Evolutionary conservation across 176 grass and related monocot species (phyloP).

Genomic region (Raddia distichophylla): DNA sequence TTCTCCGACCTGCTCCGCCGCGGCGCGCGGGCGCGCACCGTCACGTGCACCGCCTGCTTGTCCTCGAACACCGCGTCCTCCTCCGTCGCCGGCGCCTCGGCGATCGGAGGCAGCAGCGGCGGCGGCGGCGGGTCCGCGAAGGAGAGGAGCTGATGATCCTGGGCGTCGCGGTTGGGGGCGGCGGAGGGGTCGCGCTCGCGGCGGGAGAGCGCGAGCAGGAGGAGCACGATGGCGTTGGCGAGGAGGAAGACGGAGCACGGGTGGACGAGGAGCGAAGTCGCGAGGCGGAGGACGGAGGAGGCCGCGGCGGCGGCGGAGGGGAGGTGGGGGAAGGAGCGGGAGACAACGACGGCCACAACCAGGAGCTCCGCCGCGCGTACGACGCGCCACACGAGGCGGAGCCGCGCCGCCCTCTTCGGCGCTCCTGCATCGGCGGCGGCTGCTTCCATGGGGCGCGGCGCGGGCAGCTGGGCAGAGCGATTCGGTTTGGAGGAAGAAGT

Average conservation of each 20-base stretch:
- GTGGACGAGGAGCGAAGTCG: constrained; percentile 30
- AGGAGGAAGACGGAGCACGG: constrained; percentile 42
- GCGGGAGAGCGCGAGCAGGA: constrained; percentile 50
- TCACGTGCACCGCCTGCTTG: constrained; percentile 58
- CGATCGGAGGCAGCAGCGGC: constrained; percentile 22
- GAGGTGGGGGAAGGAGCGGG: constrained; percentile 40
- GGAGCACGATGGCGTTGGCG: constrained; percentile 62
- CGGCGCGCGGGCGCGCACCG: constrained; percentile 44
- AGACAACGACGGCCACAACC: constrained; percentile 36
- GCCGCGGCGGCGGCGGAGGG: constrained; percentile 37
- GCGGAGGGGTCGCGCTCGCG: constrained; percentile 39
- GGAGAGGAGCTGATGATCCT: constrained; percentile 6
- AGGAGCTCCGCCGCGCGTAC: constrained; percentile 56
- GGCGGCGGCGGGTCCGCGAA: constrained; percentile 9
- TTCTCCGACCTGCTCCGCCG: constrained; percentile 59
- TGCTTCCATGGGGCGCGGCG: background rate
- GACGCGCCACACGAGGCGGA: constrained; percentile 47
- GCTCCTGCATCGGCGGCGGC: background rate
- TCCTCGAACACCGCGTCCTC: constrained; percentile 49
- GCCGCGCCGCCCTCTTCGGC: background rate
- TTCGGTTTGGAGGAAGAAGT: constrained; percentile 9
- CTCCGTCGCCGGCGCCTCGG: background rate
- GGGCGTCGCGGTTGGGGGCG: background rate
- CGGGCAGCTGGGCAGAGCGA: background rate
- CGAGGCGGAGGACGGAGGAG: constrained; percentile 38